These are phyloP conservation scores for Sphaerostilbella broomeana DNA, from an alignment of 2,329 filamentous ascomycete species.

Conservation along the genomic window DNA sequence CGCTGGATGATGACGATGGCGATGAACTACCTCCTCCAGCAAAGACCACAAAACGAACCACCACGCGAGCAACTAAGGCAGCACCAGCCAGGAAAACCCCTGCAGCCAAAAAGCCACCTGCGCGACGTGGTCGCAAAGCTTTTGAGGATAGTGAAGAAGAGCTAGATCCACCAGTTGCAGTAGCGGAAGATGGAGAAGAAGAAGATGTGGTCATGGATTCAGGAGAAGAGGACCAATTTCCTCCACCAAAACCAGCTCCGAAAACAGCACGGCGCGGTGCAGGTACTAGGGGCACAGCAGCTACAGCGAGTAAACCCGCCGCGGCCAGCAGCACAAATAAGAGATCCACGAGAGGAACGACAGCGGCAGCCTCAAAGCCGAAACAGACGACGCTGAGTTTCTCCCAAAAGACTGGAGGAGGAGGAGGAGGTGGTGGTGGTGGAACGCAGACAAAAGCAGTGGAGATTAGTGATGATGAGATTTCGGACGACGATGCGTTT, in stretches of 20 bases:
- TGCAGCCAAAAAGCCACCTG: slow-evolving; percentile 39
- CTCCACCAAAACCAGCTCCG: slow-evolving; percentile 33
- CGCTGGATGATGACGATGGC: slow-evolving; percentile 38
- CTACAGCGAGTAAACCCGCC: slow-evolving; percentile 15
- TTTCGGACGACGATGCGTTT: slow-evolving; percentile 55
- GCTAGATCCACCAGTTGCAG: too few species aligned
- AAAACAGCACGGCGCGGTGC: slow-evolving; percentile 20
- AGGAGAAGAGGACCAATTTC: slow-evolving; percentile 36
- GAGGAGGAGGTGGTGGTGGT: too few species aligned
- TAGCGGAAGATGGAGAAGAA: slow-evolving; percentile 39
- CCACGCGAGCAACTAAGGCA: slow-evolving; percentile 24
- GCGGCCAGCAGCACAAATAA: slow-evolving; percentile 20
- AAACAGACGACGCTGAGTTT: slow-evolving; percentile 31
- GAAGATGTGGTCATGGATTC: slow-evolving; percentile 50
- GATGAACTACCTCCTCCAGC: slow-evolving; percentile 33
- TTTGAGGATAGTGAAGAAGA: slow-evolving; percentile 33
- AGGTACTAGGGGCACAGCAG: slow-evolving; percentile 11
- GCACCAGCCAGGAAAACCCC: slow-evolving; percentile 12
- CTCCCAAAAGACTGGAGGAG: slow-evolving; percentile 35
- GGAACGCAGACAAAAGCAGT: slow-evolving; percentile 41
- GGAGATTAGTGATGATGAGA: slow-evolving; percentile 60
- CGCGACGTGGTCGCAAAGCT: slow-evolving; percentile 33
- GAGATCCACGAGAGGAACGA: slow-evolving; percentile 15
- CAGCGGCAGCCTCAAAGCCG: slow-evolving; percentile 13
- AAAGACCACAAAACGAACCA: slow-evolving; percentile 24